phyloP scores from a whole-genome alignment of 164 flowering plant genomes.

The Vitis cinerea region DNA sequence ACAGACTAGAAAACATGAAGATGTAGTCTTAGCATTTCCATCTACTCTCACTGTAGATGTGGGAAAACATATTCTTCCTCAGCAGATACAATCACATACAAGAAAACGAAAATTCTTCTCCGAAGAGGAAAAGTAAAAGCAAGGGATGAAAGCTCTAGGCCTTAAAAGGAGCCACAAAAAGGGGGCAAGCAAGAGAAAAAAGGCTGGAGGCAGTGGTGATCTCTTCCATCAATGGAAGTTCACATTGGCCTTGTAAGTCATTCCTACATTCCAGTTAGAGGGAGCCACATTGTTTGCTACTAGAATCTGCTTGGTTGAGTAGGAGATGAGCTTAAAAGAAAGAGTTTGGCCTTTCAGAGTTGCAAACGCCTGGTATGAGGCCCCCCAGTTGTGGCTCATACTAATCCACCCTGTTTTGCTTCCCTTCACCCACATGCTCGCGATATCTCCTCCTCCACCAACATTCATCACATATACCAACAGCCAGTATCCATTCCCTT shows the following conservation, averaged over 20 bases:
- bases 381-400: constrained; percentile 95
- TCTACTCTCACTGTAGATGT: neutral
- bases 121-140: neutral
- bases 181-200: neutral
- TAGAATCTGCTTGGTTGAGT: constrained; percentile 53
- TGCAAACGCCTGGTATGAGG: constrained; percentile 84
- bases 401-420: constrained; percentile 57
- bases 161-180: no score
- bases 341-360: constrained; percentile 71
- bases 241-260: constrained; percentile 48
- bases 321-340: constrained; percentile 70
- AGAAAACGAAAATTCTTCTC: no score
- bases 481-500: constrained; percentile 92
- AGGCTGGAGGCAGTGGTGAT: neutral
- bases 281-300: constrained; percentile 54
- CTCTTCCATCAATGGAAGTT: constrained; percentile 53
- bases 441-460: constrained; percentile 83
- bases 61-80: no score
- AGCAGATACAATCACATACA: no score
- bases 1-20: no score
- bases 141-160: no score
- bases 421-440: constrained; percentile 74
- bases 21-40: no score
- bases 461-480: constrained; percentile 92
- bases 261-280: constrained; percentile 36